Conservation (phyloP, 2,329 filamentous ascomycete genomes). For the Lasiodiplodia theobromae region DNA sequence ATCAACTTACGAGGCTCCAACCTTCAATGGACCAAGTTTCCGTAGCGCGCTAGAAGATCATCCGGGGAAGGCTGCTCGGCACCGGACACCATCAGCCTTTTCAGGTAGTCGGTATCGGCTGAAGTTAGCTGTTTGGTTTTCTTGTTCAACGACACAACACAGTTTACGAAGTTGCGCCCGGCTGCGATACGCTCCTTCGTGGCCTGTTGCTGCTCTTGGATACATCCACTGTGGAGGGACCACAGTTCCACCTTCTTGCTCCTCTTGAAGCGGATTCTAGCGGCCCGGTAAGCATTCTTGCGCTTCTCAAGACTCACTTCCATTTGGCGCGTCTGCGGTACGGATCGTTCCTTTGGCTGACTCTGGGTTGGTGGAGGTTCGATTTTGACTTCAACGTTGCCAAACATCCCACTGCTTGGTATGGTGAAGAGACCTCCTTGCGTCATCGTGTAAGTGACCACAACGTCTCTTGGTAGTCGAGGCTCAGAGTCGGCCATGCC, state of each 20-base stretch:
- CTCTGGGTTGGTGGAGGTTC: background rate
- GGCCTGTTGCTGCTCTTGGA: background rate
- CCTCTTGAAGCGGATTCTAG: background rate
- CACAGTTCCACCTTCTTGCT: background rate
- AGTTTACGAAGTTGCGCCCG: background rate
- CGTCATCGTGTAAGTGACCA: background rate
- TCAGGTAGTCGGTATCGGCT: background rate
- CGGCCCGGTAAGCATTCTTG: background rate
- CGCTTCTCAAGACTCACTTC: background rate
- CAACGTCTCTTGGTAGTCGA: background rate
- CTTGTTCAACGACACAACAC: background rate
- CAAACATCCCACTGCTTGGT: background rate
- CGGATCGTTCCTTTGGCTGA: background rate
- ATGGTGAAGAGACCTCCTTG: background rate
- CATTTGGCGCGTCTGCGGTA: background rate
- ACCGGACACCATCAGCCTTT: background rate
- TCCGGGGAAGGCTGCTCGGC: background rate
- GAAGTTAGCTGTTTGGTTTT: background rate
- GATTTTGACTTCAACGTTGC: background rate
- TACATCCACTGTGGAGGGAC: background rate
- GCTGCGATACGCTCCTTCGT: background rate
- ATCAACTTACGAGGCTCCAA: background rate
- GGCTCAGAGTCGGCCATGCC: conserved; percentile 30
- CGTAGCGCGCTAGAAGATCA: background rate
- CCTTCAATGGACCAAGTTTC: background rate